Evolutionary conservation across 2,329 filamentous ascomycete species (phyloP), one percentile per base, ranked within the genome.

Genomic region (Didymella pinodella): DNA sequence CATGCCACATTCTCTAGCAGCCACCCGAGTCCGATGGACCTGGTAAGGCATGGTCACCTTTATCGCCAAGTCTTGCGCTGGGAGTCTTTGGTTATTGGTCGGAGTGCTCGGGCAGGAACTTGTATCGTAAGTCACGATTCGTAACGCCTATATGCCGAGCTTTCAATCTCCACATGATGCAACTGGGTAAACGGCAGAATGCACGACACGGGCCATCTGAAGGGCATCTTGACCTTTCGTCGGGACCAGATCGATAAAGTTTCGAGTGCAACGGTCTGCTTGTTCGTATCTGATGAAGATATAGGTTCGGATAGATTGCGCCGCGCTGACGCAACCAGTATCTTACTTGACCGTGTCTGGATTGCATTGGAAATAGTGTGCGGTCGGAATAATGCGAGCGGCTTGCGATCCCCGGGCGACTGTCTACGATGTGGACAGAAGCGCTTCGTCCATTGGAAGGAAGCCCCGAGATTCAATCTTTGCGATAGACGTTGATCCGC

Each of bases 401-500:
- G 44, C 31, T 32, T 31, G 5, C 18, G 31, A 8, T 40, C 16
- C 44, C 26, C 26, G 43, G 32, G 16, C 31, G 18, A 26, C 20
- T 18, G 31, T 28, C 29, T 18, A 31, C 6, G 14, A n/a, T 26
- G 31, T 28, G 44, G 28, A 46, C 26, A 46, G 14, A 18, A 53
- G 18, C 26, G 16, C 11, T 46, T 20, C 20, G 20, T 41, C 25
- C 26, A n/a, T 14, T 38, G 7, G 29, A 22, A 16, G 7, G 29
- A 1, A 36, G 16, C 16, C 45, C 22, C 26, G 41, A 36, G 34
- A 34, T 32, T 54, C 47, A 71, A 40, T 57, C 51, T 64, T 72
- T 77, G 57, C 66, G 71, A 64, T 76, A 76, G 18, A 77, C 65
- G 59, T 61, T 68, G 62, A 77, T 74, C 45, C 65, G 70, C 20